Base-by-base conservation (phyloP, 2,329 filamentous ascomycete species). In the Westerdykella ornata region DNA sequence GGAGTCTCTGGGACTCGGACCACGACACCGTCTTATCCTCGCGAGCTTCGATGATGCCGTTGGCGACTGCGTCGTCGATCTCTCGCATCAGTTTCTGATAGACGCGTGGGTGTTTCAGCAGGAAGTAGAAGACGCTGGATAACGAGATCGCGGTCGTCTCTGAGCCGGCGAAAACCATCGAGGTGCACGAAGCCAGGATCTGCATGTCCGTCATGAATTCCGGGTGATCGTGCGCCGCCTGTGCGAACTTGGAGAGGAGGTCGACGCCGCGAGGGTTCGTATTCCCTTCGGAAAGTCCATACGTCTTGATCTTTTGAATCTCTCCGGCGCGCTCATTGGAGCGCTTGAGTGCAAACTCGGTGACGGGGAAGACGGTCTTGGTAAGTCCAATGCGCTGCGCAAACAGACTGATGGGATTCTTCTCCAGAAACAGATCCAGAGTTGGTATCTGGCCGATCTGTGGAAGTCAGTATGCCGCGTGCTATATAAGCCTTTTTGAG, bases 111-210 rank as follows among this genome's bases (percentile, higher is more conserved):
- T 80, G 77, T 55, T 81, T 81, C 28, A 88, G 71, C 3, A 89
- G 67, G 61, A 80, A 81, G 65, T 89, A 89, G 55, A 90, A 85
- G 0, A 88, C 76, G 5, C 80, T 74, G 5, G 77, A 77, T 0
- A 89, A 72, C 5, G 77, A 80, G 56, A 89, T 89, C 30, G 83
- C 85, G 0, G 85, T 90, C 0, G 85, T 90, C 63, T 92, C 86
- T 2, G 78, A 83, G 3, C 85, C 85, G 0, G 86, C 86, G 51
- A 84, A 77, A 47, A 73, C 68, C 82, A 85, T 85, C 43, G 73
- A 80, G n/a, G 82, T 77, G 37, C 81, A 82, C 67, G 84, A 82
- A 5, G 81, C 81, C 49, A 84, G 77, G 9, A 87, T 82, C 7
- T 84, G 72, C 3, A 72, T 73, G 53, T 86, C 80, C 17, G 73